A percentile compares a stretch with the other conserved stretches of the same genome.
Evolutionary conservation across 2,329 filamentous ascomycete genomes (phyloP).

Genomic region (Sclerotinia spermophila): DNA sequence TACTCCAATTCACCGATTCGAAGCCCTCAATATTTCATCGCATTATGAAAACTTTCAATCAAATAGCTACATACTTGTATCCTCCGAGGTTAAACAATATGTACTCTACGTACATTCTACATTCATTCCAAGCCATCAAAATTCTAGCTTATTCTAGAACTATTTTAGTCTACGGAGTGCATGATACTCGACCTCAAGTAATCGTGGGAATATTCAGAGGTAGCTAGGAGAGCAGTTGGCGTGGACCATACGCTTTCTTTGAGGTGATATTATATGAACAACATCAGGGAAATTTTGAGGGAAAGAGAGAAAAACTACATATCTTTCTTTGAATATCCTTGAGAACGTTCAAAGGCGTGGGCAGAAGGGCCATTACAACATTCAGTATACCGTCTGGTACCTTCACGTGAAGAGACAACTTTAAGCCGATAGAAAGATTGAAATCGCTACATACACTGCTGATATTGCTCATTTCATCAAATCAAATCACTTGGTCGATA

Average conservation of each 20-base stretch:
- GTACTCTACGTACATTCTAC: too few species aligned
- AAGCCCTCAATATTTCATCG: background rate
- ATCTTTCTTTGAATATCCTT: background rate
- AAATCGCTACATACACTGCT: background rate
- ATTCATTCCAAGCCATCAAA: background rate
- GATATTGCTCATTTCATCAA: background rate
- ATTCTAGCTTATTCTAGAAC: slow-evolving; percentile 7
- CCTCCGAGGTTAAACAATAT: background rate
- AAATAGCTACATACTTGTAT: background rate
- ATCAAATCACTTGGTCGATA: background rate
- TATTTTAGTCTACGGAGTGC: background rate
- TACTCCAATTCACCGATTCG: background rate
- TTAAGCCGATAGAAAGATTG: background rate
- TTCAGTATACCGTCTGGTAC: background rate
- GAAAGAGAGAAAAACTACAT: background rate
- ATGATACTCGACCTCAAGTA: background rate
- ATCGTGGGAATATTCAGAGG: background rate
- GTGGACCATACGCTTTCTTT: background rate
- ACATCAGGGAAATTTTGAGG: background rate
- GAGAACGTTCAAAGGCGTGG: background rate
- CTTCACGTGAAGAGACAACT: background rate
- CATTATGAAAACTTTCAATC: background rate
- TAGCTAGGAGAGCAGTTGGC: too few species aligned
- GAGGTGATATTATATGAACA: background rate
- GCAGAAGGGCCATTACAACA: background rate